Percentiles rank a stretch among this genome's conserved stretches.
These are phyloP conservation scores for Seiridium cupressi DNA, from an alignment of 2,329 filamentous ascomycete genomes.

Conservation along the genomic window DNA sequence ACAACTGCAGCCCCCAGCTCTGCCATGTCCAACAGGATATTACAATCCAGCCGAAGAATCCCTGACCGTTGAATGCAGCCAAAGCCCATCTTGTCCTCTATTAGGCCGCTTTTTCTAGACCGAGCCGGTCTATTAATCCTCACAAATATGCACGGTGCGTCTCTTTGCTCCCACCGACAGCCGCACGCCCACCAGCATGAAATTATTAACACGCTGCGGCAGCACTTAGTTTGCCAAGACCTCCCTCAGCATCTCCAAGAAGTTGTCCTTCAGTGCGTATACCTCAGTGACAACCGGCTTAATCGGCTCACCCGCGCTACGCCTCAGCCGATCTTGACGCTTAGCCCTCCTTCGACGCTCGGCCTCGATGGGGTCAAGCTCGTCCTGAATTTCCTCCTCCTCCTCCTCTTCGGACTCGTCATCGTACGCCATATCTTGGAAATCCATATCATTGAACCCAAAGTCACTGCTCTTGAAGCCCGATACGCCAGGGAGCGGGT, in stretches of 20 bases:
- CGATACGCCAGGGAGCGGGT: slow-evolving; percentile 49
- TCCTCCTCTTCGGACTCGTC: slow-evolving; percentile 66
- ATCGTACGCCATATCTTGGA: slow-evolving; percentile 82
- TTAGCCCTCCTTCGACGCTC: slow-evolving; percentile 77
- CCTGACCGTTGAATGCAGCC: too few relatives aligned
- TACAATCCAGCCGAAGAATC: too few relatives aligned
- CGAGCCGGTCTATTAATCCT: too few relatives aligned
- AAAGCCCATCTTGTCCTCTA: too few relatives aligned
- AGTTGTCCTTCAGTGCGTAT: slow-evolving; percentile 75
- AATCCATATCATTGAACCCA: slow-evolving; percentile 80
- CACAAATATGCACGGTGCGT: too few relatives aligned
- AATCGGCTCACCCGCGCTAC: slow-evolving; percentile 77
- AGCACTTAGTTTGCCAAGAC: slow-evolving; percentile 68
- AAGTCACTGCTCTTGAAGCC: slow-evolving; percentile 82
- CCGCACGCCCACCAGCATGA: too few relatives aligned
- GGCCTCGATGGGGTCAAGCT: slow-evolving; percentile 81
- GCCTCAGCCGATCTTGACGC: slow-evolving; percentile 75
- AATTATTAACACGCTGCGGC: too few relatives aligned
- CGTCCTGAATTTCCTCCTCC: slow-evolving; percentile 72
- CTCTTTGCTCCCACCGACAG: too few relatives aligned
- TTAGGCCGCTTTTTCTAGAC: too few relatives aligned
- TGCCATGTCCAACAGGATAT: too few relatives aligned
- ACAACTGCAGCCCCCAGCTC: too few relatives aligned
- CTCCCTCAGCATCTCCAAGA: slow-evolving; percentile 76
- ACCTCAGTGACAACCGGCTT: slow-evolving; percentile 82